Evolutionary conservation across 148 eudicot species (phyloP).

Genomic region (Nyssa sinensis): DNA sequence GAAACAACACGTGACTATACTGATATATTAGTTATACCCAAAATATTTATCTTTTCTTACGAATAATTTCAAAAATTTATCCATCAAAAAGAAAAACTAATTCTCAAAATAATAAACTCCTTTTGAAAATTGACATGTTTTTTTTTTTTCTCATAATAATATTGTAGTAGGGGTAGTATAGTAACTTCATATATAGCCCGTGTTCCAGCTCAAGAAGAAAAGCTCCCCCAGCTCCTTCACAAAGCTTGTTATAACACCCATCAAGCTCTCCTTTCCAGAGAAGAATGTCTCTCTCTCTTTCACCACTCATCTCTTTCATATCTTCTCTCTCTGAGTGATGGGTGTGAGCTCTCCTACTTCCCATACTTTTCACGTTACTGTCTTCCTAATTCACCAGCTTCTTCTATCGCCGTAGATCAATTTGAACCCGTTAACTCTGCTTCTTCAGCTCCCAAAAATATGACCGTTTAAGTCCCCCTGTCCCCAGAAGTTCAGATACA

Average conservation of each 20-base stretch:
- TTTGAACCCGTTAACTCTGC: not conserved
- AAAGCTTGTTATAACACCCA: conserved; percentile 2
- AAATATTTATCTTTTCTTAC: too few relatives aligned
- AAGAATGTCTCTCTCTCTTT: too few relatives aligned
- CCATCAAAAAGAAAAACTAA: too few relatives aligned
- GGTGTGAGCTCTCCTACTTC: conserved; percentile 24
- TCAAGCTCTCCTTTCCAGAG: conserved; percentile 29
- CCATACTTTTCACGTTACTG: conserved; percentile 22
- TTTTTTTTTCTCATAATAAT: too few relatives aligned
- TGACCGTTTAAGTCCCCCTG: conserved; percentile 14
- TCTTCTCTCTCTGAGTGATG: conserved; percentile 26
- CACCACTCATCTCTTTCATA: conserved; percentile 20
- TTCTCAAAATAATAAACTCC: too few relatives aligned
- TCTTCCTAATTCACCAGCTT: conserved; percentile 24
- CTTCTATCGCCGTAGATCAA: conserved; percentile 19
- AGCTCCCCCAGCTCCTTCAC: too few relatives aligned
- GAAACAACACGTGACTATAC: too few relatives aligned
- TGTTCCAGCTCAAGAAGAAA: not conserved
- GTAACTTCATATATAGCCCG: not conserved
- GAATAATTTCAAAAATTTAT: too few relatives aligned
- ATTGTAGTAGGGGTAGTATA: not conserved
- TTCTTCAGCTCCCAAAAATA: not conserved
- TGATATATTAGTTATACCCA: too few relatives aligned
- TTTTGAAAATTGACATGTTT: too few relatives aligned
- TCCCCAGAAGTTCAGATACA: not conserved